Conservation (phyloP, 139 green algal genomes). For the Chlamydomonas incerta region DNA sequence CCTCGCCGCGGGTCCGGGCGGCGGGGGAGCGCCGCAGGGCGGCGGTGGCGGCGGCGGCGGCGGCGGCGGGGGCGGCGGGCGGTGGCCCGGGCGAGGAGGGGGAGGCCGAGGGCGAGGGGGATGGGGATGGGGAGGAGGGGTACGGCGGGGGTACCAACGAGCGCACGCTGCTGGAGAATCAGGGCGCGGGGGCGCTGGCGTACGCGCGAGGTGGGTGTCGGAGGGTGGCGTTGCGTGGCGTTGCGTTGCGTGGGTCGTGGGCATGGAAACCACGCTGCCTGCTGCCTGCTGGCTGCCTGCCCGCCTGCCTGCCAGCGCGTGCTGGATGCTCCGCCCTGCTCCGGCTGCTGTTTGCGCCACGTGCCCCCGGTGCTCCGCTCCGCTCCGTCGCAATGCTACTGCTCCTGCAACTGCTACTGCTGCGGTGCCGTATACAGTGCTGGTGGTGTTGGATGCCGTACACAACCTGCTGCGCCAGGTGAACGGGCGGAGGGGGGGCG, state of each 20-base stretch:
- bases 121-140: not conserved
- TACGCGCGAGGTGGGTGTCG: conserved; percentile 19
- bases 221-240: not conserved
- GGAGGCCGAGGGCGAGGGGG: not conserved
- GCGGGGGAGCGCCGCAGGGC: no score
- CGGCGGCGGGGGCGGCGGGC: not conserved
- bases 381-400: not conserved
- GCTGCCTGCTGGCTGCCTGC: no score
- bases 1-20: no score
- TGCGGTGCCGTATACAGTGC: conserved; percentile 44
- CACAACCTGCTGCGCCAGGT: conserved; percentile 69
- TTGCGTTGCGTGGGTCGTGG: no score
- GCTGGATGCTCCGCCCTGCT: not conserved
- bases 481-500: not conserved
- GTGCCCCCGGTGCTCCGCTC: not conserved
- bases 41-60: not conserved
- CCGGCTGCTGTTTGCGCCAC: not conserved
- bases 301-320: not conserved
- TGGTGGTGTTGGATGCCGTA: conserved; percentile 63
- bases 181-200: not conserved
- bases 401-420: no score
- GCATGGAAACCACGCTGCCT: no score
- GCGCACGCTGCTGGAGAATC: conserved; percentile 4
- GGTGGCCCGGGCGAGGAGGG: not conserved
- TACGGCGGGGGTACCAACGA: no score